These are phyloP conservation scores for Sugiyamaella floridensis DNA, from an alignment of 805 yeast genomes.

Conservation along the genomic window DNA sequence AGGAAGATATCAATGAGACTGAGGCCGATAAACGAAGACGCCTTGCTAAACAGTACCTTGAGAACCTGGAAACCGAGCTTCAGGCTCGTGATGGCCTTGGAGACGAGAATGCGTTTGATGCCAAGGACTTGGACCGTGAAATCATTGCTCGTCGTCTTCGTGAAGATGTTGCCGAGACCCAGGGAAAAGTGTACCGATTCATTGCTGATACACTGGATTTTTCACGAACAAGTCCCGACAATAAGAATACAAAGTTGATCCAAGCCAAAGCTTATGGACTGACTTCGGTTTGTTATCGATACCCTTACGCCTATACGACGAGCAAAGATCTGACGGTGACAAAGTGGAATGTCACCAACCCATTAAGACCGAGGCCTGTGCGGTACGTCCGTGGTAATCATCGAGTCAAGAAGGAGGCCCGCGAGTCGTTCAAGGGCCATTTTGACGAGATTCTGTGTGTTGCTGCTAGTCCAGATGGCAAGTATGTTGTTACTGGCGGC, in stretches of 20 bases:
- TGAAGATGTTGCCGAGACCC: conserved; percentile 82
- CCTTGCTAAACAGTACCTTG: conserved; percentile 86
- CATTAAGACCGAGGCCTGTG: conserved; percentile 55
- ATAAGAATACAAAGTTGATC: conserved; percentile 3
- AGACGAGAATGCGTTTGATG: conserved; percentile 60
- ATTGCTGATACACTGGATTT: conserved; percentile 44
- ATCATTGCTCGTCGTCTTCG: conserved; percentile 72
- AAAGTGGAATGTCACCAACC: conserved; percentile 65
- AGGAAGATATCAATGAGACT: conserved; percentile 22
- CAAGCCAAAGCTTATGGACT: conserved; percentile 26
- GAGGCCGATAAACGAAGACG: conserved; percentile 93
- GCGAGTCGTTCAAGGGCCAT: conserved; percentile 63
- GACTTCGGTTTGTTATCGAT: conserved; percentile 39
- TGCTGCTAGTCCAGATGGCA: conserved; percentile 83
- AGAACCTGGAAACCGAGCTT: conserved; percentile 57
- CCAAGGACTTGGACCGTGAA: conserved; percentile 84
- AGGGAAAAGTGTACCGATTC: conserved; percentile 73
- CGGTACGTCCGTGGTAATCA: conserved; percentile 52
- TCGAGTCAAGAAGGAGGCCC: conserved; percentile 28
- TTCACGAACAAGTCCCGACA: conserved; percentile 28
- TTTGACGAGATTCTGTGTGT: conserved; percentile 66
- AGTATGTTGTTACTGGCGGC: conserved; percentile 86
- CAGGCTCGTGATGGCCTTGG: conserved; percentile 9
- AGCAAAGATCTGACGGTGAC: conserved; percentile 75
- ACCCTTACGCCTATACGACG: conserved; percentile 65